These are phyloP conservation scores for Diaporthe citri DNA, from an alignment of 2,329 filamentous ascomycete species.

Conservation along the genomic window DNA sequence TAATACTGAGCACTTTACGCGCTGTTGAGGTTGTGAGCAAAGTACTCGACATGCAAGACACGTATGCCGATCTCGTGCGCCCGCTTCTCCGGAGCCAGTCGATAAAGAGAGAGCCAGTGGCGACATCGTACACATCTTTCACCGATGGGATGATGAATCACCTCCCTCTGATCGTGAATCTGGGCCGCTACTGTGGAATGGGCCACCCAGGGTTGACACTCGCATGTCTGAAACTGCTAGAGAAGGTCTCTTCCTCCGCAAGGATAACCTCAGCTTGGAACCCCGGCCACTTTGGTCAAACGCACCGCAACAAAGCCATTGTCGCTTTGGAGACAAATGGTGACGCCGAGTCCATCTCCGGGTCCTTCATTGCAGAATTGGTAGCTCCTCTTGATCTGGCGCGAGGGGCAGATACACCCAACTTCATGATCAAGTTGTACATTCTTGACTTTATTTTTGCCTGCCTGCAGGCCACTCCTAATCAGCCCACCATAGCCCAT, in stretches of 20 bases:
- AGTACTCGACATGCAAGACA: constrained; percentile 88
- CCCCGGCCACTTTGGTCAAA: constrained; percentile 70
- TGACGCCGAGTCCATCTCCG: constrained; percentile 83
- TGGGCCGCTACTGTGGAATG: constrained; percentile 89
- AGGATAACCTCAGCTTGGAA: constrained; percentile 81
- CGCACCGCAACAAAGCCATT: constrained; percentile 83
- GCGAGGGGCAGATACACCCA: constrained; percentile 75
- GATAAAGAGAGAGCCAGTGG: constrained; percentile 71
- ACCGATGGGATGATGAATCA: constrained; percentile 91
- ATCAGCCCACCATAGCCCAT: constrained; percentile 89
- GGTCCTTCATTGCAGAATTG: constrained; percentile 78
- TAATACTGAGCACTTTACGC: constrained; percentile 82
- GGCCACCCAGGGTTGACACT: constrained; percentile 85
- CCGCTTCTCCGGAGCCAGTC: constrained; percentile 79
- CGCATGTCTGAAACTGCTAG: constrained; percentile 83
- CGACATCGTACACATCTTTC: constrained; percentile 85
- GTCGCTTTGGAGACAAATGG: constrained; percentile 87
- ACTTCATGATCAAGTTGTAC: constrained; percentile 85
- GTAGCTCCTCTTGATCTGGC: constrained; percentile 78
- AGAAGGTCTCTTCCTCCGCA: constrained; percentile 86
- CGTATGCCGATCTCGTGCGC: constrained; percentile 89
- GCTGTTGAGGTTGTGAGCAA: constrained; percentile 87
- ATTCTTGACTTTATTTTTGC: constrained; percentile 88
- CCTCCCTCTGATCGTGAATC: constrained; percentile 80
- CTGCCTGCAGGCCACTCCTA: constrained; percentile 80